These are phyloP conservation scores for Sporothrix globosa DNA, from an alignment of 2,329 filamentous ascomycete genomes.

Conservation along the genomic window DNA sequence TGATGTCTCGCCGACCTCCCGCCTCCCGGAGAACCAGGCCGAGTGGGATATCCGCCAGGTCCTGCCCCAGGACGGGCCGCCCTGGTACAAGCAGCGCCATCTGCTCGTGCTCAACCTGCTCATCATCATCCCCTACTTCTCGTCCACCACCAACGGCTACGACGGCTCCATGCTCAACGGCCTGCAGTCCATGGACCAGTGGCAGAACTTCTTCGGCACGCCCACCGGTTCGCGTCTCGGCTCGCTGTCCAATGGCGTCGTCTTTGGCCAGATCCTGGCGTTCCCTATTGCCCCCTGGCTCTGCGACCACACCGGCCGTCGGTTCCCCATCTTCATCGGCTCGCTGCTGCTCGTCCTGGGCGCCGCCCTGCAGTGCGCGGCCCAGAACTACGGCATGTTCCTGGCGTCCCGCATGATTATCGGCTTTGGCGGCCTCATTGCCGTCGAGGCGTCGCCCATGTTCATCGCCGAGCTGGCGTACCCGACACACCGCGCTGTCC, in stretches of 20 bases:
- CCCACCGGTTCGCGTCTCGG: constrained; percentile 45
- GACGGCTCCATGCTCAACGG: constrained; percentile 47
- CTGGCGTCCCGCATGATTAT: constrained; percentile 16
- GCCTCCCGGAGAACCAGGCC: constrained; percentile 4
- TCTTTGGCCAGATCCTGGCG: constrained; percentile 40
- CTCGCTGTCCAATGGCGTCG: constrained; percentile 41
- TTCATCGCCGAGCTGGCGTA: constrained; percentile 34
- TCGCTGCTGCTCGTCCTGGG: constrained; percentile 41
- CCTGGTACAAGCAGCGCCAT: constrained; percentile 31
- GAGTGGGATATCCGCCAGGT: constrained; percentile 28
- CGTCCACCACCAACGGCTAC: constrained; percentile 32
- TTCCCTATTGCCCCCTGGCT: constrained; percentile 37
- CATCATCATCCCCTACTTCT: constrained; percentile 25
- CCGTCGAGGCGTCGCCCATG: constrained; percentile 28
- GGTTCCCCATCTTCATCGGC: constrained; percentile 45
- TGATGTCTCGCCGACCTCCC: neutral
- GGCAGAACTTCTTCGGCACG: constrained; percentile 46
- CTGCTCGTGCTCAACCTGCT: constrained; percentile 29
- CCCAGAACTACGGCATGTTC: constrained; percentile 32
- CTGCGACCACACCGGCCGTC: constrained; percentile 46
- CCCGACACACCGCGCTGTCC: constrained; percentile 32
- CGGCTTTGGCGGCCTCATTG: constrained; percentile 23
- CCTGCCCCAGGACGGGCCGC: constrained; percentile 25
- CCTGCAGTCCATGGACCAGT: constrained; percentile 45
- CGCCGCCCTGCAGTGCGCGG: constrained; percentile 43